These are phyloP conservation scores for Teunomyces stri DNA, from an alignment of 805 yeast species.

Conservation along the genomic window DNA sequence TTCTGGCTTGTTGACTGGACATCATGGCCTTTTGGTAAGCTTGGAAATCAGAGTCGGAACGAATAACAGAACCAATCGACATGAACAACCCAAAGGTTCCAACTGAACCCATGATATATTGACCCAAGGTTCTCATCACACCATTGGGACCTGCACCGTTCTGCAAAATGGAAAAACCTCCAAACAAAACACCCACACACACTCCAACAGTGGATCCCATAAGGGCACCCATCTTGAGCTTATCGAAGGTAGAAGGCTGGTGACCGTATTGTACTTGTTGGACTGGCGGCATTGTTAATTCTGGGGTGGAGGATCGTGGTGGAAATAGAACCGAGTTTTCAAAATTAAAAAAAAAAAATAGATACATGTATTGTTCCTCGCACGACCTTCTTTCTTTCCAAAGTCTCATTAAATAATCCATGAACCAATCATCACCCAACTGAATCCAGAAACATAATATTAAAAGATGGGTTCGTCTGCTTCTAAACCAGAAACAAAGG, in stretches of 20 bases:
- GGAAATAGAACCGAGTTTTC: not conserved
- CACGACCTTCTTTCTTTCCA: conserved; percentile 3
- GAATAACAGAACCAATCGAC: conserved; percentile 91
- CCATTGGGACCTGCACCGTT: conserved; percentile 99
- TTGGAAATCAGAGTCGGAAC: conserved; percentile 57
- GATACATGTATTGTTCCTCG: not conserved
- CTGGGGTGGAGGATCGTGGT: not conserved
- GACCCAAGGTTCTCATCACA: conserved; percentile 92
- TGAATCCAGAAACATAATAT: not conserved
- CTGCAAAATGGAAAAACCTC: conserved; percentile 85
- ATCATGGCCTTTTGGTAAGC: conserved; percentile 28
- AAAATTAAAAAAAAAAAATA: not conserved
- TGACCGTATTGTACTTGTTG: conserved; percentile 59
- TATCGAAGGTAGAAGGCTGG: conserved; percentile 86
- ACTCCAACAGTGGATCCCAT: conserved; percentile 95
- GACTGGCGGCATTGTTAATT: conserved; percentile 55
- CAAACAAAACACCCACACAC: conserved; percentile 91
- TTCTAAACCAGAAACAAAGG: conserved; percentile 64
- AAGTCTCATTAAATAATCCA: not conserved
- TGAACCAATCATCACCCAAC: conserved; percentile 4
- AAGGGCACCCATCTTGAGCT: conserved; percentile 96
- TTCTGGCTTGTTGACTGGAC: conserved; percentile 24
- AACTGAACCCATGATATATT: conserved; percentile 93
- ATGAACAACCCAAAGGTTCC: conserved; percentile 95
- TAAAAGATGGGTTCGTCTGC: conserved; percentile 54